Percentiles rank a stretch among this genome's conserved stretches.
Conservation (phyloP, 169 alveolate species). For the Plasmodium relictum region DNA sequence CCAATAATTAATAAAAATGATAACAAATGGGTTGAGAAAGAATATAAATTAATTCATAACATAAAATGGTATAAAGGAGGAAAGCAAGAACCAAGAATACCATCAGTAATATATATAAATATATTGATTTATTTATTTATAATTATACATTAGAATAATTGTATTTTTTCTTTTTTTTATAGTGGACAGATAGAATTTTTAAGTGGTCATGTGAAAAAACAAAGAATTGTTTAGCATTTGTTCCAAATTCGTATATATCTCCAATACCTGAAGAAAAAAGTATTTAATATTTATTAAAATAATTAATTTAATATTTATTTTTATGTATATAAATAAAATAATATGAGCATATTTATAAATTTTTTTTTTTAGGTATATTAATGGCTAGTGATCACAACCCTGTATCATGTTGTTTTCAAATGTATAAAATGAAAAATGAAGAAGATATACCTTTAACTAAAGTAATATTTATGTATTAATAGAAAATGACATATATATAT, state of each 20-base stretch:
- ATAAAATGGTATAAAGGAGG: constrained; percentile 89
- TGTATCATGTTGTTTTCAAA: constrained; percentile 82
- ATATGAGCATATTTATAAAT: not conserved
- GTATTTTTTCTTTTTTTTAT: not conserved
- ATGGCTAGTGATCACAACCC: constrained; percentile 87
- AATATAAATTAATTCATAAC: constrained; percentile 83
- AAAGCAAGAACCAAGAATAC: constrained; percentile 83
- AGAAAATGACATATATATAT: not conserved
- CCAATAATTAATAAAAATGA: constrained; percentile 80
- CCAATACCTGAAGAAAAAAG: constrained; percentile 78
- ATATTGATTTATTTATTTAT: not conserved
- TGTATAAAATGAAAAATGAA: constrained; percentile 76
- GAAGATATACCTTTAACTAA: constrained; percentile 57
- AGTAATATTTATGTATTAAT: constrained; percentile 14
- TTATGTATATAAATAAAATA: constrained; percentile 1
- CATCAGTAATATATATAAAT: constrained; percentile 78
- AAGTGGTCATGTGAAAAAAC: constrained; percentile 85
- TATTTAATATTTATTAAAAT: constrained; percentile 1
- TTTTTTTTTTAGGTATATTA: constrained; percentile 63
- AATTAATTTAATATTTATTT: constrained; percentile 2
- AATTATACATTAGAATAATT: not conserved
- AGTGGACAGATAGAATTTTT: constrained; percentile 87
- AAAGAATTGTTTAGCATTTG: constrained; percentile 80
- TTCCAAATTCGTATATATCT: constrained; percentile 79
- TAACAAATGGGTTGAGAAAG: constrained; percentile 85